Evolutionary conservation across 495 filamentous ascomycete genomes (phyloP), one percentile per base, ranked within the genome.

Genomic region (Talaromyces stipitatus): DNA sequence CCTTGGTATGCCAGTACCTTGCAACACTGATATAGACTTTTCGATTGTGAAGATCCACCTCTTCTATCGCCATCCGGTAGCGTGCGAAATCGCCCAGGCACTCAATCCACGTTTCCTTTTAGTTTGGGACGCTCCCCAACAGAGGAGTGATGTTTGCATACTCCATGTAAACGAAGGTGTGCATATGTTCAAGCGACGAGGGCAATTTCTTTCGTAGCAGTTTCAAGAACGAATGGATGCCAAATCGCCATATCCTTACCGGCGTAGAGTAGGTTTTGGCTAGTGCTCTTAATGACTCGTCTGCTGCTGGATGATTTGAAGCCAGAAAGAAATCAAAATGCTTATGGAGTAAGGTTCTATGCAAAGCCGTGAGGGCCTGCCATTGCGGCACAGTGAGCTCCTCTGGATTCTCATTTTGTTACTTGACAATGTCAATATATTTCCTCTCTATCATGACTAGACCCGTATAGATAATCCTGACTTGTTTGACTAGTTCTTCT

Each of bases 31-130:
- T 85, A 90, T 91, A 95, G 1, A 81, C 72, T 46, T 95, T 89
- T 0, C 87, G 79, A 45, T 92, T 88, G 11, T 78, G 71, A 14
- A 84, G 69, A 54, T 90, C 83, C 36, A 81, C 77, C 50, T 90
- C 85, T 64, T 94, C 87, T 23, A 91, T 84, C 1, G 88, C 87
- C 87, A 92, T 91, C 0, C 84, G 73, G 53, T 88, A 88, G 27
- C 85, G 68, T 1, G 82, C 85, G 2, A 94, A 69, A 67, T 94
- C 88, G 0, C 89, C 90, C 0, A 96, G 74, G 62, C 90, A 95
- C 61, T 96, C 91, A 26, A 95, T 87, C 91, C 91, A 96, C 0
- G 86, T 95, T 48, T 91, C 88, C 59, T 87, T 80, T 62, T 92
- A 95, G 0, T 77, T 70, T 2, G 85, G 79, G 0, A 91, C 86